phyloP scores from a whole-genome alignment of 139 green algal species.

The Chlamydomonas incerta region DNA sequence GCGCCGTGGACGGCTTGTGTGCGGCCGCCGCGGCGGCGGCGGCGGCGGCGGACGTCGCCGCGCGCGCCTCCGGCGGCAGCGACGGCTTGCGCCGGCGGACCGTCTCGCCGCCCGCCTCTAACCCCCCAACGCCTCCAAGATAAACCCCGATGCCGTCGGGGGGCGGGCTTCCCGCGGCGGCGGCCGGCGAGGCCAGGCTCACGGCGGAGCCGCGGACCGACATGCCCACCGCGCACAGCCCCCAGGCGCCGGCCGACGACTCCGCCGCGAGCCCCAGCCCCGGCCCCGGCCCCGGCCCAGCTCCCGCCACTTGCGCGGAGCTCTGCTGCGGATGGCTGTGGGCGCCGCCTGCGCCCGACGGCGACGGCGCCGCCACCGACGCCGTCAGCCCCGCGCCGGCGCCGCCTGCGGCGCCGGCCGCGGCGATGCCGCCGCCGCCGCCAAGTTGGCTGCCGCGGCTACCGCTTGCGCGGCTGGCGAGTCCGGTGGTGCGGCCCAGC shows the following conservation, averaged over 20 bases:
- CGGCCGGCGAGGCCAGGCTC: background rate
- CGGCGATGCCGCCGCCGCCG: too few relatives aligned
- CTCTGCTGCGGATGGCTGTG: too few relatives aligned
- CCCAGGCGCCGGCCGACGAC: background rate
- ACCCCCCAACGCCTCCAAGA: background rate
- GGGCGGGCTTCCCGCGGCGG: background rate
- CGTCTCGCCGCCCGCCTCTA: background rate
- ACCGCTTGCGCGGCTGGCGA: too few relatives aligned
- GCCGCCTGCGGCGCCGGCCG: background rate
- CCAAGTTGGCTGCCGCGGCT: background rate
- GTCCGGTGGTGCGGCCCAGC: background rate
- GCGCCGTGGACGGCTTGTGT: background rate
- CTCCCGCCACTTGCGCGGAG: too few relatives aligned
- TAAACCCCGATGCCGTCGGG: background rate
- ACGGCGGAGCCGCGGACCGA: background rate
- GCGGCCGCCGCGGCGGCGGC: background rate
- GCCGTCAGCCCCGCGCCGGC: too few relatives aligned
- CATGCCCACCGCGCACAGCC: slow-evolving; percentile 2
- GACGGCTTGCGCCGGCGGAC: background rate
- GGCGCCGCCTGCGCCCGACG: background rate
- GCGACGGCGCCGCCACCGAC: too few relatives aligned
- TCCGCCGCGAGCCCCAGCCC: background rate
- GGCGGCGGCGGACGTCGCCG: background rate
- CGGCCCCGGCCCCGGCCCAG: too few relatives aligned
- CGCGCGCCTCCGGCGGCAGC: slow-evolving; percentile 11